These are phyloP conservation scores for Claviceps maximensis DNA, from an alignment of 2,329 filamentous ascomycete genomes.

Conservation along the genomic window DNA sequence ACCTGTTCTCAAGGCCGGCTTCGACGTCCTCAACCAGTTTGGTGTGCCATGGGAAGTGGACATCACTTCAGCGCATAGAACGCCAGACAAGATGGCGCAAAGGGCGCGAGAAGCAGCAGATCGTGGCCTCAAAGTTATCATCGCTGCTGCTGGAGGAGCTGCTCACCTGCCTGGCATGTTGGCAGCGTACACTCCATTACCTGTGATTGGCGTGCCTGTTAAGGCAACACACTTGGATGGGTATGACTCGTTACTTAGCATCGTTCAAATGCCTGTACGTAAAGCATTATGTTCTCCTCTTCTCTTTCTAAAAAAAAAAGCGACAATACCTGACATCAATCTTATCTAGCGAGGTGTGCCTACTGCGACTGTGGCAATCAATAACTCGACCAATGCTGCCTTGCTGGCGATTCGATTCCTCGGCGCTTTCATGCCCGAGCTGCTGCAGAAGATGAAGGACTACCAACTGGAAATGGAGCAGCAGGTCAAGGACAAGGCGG, in stretches of 20 bases:
- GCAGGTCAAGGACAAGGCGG: slow-evolving; percentile 52
- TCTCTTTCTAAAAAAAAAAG: not conserved
- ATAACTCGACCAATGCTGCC: slow-evolving; percentile 67
- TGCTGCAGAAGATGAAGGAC: slow-evolving; percentile 42
- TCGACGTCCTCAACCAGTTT: slow-evolving; percentile 56
- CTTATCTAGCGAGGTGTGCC: slow-evolving; percentile 43
- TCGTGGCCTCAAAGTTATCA: slow-evolving; percentile 58
- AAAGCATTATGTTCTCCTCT: not conserved
- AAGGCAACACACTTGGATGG: slow-evolving; percentile 62
- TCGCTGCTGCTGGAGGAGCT: slow-evolving; percentile 63
- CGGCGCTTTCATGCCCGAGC: slow-evolving; percentile 40
- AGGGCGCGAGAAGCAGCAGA: slow-evolving; percentile 50
- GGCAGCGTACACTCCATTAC: slow-evolving; percentile 55
- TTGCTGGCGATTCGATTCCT: slow-evolving; percentile 58
- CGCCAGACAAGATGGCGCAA: slow-evolving; percentile 54
- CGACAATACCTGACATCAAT: slow-evolving; percentile 15
- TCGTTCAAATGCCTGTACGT: slow-evolving; percentile 63
- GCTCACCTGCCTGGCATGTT: slow-evolving; percentile 66
- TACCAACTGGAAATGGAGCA: slow-evolving; percentile 51
- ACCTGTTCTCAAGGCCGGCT: slow-evolving; percentile 48
- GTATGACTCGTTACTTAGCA: slow-evolving; percentile 56
- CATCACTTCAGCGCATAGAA: slow-evolving; percentile 72
- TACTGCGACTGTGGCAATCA: slow-evolving; percentile 64
- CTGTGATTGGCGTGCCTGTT: slow-evolving; percentile 67
- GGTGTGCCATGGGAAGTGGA: slow-evolving; percentile 57